These are phyloP conservation scores for Pythium monospermum DNA, from an alignment of 352 stramenopile genomes.

Conservation along the genomic window DNA sequence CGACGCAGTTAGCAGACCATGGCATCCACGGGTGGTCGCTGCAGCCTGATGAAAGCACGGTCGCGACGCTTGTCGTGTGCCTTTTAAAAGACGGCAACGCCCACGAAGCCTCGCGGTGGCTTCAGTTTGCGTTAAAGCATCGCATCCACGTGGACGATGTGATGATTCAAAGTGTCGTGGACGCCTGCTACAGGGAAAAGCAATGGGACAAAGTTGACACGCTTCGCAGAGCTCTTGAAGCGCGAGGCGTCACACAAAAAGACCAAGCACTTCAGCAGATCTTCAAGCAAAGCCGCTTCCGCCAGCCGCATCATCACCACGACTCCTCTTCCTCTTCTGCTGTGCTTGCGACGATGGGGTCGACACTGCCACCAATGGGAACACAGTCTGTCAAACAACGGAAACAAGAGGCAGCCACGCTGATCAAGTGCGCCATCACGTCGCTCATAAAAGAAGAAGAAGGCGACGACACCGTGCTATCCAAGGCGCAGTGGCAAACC, in stretches of 20 bases:
- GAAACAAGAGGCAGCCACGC: too few species aligned
- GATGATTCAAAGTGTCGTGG: constrained; percentile 31
- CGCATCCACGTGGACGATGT: constrained; percentile 4
- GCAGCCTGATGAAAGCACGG: constrained; percentile 35
- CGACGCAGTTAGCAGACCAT: constrained; percentile 23
- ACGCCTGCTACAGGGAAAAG: constrained; percentile 36
- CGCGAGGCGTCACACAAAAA: constrained; percentile 9
- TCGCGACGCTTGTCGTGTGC: constrained; percentile 35
- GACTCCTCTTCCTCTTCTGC: too few species aligned
- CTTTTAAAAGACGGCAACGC: constrained; percentile 33
- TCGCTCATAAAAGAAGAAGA: too few species aligned
- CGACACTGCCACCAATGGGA: too few species aligned
- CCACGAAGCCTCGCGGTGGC: constrained; percentile 11
- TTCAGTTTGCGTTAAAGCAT: constrained; percentile 16
- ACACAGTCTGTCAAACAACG: too few species aligned
- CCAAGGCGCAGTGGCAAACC: constrained; percentile 13
- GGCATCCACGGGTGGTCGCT: constrained; percentile 33
- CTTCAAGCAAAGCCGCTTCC: constrained; percentile 1
- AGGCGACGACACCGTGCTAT: too few species aligned
- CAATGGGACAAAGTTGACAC: constrained; percentile 32
- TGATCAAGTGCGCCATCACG: too few species aligned
- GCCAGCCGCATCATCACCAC: too few species aligned
- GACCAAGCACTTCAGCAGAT: constrained; percentile 10
- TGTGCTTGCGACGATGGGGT: too few species aligned
- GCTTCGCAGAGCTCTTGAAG: constrained; percentile 3